Conservation (phyloP, 2,329 filamentous ascomycete genomes). For the Monilinia laxa region DNA sequence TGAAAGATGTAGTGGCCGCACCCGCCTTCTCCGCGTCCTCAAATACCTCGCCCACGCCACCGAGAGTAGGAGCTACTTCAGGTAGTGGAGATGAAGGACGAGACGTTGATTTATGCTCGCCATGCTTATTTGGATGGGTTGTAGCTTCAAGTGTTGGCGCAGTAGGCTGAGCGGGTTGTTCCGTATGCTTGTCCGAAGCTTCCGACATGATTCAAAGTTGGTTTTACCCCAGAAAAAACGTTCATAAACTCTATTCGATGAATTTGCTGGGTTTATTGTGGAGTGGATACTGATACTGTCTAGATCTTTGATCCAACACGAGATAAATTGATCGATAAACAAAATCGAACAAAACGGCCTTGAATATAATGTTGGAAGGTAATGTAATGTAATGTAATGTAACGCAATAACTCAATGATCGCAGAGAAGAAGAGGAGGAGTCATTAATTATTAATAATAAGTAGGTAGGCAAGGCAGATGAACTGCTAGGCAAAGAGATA, state of each 20-base stretch:
- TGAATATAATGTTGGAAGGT: not conserved
- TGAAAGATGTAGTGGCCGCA: not conserved
- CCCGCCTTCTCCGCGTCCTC: conserved; percentile 6
- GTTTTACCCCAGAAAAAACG: conserved; percentile 10
- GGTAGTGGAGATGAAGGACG: conserved; percentile 3
- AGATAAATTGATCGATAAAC: too few relatives aligned
- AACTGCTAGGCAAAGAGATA: too few relatives aligned
- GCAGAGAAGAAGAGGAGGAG: not conserved
- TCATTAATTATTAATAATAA: not conserved
- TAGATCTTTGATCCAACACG: not conserved
- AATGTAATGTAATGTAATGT: too few relatives aligned
- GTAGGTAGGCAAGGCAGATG: not conserved
- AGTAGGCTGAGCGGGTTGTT: conserved; percentile 20
- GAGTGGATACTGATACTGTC: conserved; percentile 6
- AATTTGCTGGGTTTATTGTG: not conserved
- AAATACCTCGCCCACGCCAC: not conserved
- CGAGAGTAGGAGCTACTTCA: not conserved
- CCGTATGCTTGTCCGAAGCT: conserved; percentile 17
- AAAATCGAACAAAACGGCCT: not conserved
- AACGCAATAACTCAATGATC: not conserved
- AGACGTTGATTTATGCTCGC: conserved; percentile 12
- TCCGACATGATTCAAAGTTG: conserved; percentile 28
- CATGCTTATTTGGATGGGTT: conserved; percentile 2
- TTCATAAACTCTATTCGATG: conserved; percentile 9
- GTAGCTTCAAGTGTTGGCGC: conserved; percentile 7